Percentiles rank a stretch among this genome's conserved stretches.
Conservation (phyloP, 495 filamentous ascomycete species). For the Trichoderma erinaceum region DNA sequence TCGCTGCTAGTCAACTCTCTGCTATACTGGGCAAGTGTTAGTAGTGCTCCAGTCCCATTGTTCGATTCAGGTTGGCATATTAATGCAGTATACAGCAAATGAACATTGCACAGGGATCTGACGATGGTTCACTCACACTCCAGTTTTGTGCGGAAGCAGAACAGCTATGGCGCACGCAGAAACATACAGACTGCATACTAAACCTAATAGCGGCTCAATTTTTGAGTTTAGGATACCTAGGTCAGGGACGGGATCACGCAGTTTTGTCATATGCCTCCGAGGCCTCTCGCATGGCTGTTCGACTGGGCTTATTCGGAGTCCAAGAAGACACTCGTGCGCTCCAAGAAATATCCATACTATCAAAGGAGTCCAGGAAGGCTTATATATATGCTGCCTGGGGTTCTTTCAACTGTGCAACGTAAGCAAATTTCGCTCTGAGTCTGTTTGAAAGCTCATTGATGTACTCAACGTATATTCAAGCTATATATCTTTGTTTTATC, state of each 20-base stretch:
- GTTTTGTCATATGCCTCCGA: not conserved
- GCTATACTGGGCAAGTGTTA: conserved; percentile 17
- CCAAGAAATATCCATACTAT: not conserved
- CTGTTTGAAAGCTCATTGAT: not conserved
- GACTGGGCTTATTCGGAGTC: conserved; percentile 13
- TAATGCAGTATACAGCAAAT: conserved; percentile 12
- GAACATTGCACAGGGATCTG: not conserved
- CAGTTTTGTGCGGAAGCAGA: conserved; percentile 15
- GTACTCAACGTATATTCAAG: not conserved
- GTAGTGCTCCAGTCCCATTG: not conserved
- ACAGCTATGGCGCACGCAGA: not conserved
- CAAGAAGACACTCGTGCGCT: not conserved
- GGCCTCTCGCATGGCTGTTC: not conserved
- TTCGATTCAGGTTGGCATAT: not conserved
- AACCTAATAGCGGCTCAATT: conserved; percentile 12
- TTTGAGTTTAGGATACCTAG: conserved; percentile 14
- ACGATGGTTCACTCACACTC: not conserved
- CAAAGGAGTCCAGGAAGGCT: not conserved
- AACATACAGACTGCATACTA: not conserved
- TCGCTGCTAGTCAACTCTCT: conserved; percentile 15
- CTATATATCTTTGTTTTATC: conserved; percentile 17
- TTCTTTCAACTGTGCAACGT: conserved; percentile 15
- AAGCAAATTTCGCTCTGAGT: not conserved
- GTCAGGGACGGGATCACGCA: conserved; percentile 9
- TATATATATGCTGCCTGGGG: conserved; percentile 18